Evolutionary conservation across 176 grass and related monocot genomes (phyloP).

Genomic region (Thalia dealbata): DNA sequence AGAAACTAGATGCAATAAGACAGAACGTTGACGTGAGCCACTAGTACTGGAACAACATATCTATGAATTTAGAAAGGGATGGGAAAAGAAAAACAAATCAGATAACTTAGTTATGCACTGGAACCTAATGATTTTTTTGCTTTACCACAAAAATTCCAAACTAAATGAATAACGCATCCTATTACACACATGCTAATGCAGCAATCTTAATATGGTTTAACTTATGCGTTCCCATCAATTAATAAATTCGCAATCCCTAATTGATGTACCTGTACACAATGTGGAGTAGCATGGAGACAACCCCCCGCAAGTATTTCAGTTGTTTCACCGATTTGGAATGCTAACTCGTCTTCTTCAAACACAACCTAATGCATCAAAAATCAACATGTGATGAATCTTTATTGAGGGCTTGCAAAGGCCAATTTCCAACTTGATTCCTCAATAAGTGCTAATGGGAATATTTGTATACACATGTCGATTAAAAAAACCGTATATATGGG

Average conservation of each 20-base stretch:
- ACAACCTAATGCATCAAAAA: slow-evolving; percentile 44
- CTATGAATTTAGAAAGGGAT: too few relatives aligned
- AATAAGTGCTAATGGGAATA: neutral
- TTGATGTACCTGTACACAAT: slow-evolving; percentile 82
- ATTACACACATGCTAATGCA: neutral
- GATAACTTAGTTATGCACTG: too few relatives aligned
- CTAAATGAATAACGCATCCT: neutral
- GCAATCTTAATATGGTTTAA: too few relatives aligned
- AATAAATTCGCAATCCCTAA: neutral
- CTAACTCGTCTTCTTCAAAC: slow-evolving; percentile 74
- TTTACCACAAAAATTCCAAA: neutral
- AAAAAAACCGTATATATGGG: neutral
- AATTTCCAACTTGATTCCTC: too few relatives aligned
- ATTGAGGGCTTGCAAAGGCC: neutral
- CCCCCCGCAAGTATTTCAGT: slow-evolving; percentile 81
- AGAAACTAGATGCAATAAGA: neutral
- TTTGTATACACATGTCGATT: neutral
- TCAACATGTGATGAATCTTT: neutral
- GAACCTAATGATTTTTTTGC: neutral
- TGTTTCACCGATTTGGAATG: slow-evolving; percentile 97
- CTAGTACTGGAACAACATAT: too few relatives aligned
- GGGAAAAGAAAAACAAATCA: too few relatives aligned
- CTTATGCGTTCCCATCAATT: neutral
- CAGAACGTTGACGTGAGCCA: too few relatives aligned
- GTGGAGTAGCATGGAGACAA: slow-evolving; percentile 75